These are phyloP conservation scores for Diaporthe ilicicola DNA, from an alignment of 2,329 filamentous ascomycete genomes.

Conservation along the genomic window DNA sequence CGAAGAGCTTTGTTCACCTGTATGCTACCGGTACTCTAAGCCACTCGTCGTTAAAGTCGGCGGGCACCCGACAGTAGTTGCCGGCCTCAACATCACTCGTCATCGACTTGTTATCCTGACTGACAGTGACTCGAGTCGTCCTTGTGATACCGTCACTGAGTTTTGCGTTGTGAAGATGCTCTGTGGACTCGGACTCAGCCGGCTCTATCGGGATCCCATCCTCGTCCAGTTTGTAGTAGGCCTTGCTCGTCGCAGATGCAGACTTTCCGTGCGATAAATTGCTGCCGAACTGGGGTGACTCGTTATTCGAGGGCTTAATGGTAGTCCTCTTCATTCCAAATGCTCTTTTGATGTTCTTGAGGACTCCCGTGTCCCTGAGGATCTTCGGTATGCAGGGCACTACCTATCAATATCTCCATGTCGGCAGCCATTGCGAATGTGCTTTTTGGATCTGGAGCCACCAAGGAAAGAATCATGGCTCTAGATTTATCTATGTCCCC, in stretches of 20 bases:
- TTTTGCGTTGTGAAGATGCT: constrained; percentile 8
- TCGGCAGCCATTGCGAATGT: not conserved
- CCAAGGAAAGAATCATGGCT: too few relatives aligned
- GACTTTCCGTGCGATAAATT: not conserved
- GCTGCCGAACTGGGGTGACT: not conserved
- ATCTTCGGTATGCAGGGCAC: constrained; percentile 33
- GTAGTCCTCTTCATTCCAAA: constrained; percentile 34
- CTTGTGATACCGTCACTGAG: constrained; percentile 10
- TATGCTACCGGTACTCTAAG: not conserved
- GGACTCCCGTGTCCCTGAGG: constrained; percentile 34
- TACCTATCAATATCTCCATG: not conserved
- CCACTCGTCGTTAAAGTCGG: not conserved
- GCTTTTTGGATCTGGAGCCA: not conserved
- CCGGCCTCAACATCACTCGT: constrained; percentile 1
- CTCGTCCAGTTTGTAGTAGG: constrained; percentile 31
- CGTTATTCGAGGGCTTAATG: not conserved
- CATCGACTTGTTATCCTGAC: not conserved
- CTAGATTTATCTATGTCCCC: not conserved
- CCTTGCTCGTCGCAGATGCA: constrained; percentile 6
- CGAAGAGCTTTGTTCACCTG: not conserved
- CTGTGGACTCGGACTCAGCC: not conserved
- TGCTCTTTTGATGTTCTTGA: constrained; percentile 35
- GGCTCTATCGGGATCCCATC: constrained; percentile 22
- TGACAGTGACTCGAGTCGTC: constrained; percentile 26
- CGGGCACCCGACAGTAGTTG: not conserved